Evolutionary conservation across 768 basidiomycete genomes (phyloP).

Genomic region (Cystobasidium onofrii): DNA sequence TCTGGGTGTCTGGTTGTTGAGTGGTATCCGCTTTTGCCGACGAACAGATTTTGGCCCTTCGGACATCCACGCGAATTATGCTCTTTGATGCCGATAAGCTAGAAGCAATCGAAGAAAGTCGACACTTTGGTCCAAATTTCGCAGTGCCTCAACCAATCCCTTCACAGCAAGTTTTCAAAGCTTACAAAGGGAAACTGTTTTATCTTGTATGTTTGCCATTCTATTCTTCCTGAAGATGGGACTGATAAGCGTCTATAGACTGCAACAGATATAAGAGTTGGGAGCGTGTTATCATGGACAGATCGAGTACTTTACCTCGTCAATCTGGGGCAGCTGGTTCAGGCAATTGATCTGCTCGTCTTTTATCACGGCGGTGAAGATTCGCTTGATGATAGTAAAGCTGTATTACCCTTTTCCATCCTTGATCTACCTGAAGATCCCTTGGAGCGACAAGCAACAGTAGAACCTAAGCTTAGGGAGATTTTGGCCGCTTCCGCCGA

Average conservation of each 20-base stretch:
- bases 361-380: conserved; percentile 62
- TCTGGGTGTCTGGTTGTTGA: conserved; percentile 41
- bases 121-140: conserved; percentile 45
- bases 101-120: conserved; percentile 57
- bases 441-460: conserved; percentile 55
- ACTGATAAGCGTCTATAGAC: conserved; percentile 20
- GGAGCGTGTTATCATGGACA: conserved; percentile 86
- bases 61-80: conserved; percentile 54
- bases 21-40: conserved; percentile 60
- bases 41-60: conserved; percentile 40
- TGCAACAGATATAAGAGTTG: conserved; percentile 62
- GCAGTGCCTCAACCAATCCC: not conserved
- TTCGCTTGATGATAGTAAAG: not conserved
- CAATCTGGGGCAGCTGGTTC: conserved; percentile 75
- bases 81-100: conserved; percentile 61
- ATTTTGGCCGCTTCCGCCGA: conserved; percentile 77
- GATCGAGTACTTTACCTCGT: conserved; percentile 79
- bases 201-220: conserved; percentile 58
- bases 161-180: conserved; percentile 48
- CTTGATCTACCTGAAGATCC: conserved; percentile 71
- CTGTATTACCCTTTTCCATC: conserved; percentile 55
- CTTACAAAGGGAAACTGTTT: conserved; percentile 87
- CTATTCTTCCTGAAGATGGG: conserved; percentile 30
- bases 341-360: conserved; percentile 75
- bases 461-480: conserved; percentile 67